Conservation (phyloP, 1,284 basidiomycete species). For the Ceraceosorus bombacis region DNA sequence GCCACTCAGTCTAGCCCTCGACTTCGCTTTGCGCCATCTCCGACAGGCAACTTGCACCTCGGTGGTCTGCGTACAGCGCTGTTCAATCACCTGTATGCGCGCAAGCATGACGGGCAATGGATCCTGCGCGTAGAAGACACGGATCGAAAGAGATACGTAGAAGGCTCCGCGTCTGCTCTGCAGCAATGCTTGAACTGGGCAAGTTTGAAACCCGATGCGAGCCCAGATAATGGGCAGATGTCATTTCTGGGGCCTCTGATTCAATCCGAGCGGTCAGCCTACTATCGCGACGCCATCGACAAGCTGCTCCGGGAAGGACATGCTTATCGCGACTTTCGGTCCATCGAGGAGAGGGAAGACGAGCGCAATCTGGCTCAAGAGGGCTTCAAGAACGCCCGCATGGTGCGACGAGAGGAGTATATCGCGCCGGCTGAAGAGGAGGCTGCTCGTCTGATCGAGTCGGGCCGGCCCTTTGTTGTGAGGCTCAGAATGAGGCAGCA, state of each 20-base stretch:
- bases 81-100: conserved; percentile 81
- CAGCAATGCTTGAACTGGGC: conserved; percentile 76
- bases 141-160: conserved; percentile 67
- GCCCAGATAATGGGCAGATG: conserved; percentile 50
- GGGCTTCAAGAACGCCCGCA: neutral
- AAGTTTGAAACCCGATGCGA: conserved; percentile 85
- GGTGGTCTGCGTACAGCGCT: conserved; percentile 92
- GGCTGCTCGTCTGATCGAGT: conserved; percentile 62
- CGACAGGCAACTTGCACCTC: conserved; percentile 86
- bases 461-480: conserved; percentile 72
- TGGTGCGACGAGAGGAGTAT: conserved; percentile 58
- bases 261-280: conserved; percentile 76
- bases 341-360: neutral
- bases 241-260: conserved; percentile 39
- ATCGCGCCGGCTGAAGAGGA: conserved; percentile 71
- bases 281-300: conserved; percentile 69
- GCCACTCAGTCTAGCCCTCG: conserved; percentile 23
- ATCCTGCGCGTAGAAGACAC: conserved; percentile 91
- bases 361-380: neutral
- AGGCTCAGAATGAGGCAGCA: conserved; percentile 65
- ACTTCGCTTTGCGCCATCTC: conserved; percentile 90
- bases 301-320: conserved; percentile 73
- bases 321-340: conserved; percentile 93
- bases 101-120: conserved; percentile 75
- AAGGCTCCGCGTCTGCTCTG: conserved; percentile 75